A percentile compares a stretch with the other conserved stretches of the same genome.
Evolutionary conservation across 2,329 filamentous ascomycete genomes (phyloP).

Genomic region (Ascochyta fabae): DNA sequence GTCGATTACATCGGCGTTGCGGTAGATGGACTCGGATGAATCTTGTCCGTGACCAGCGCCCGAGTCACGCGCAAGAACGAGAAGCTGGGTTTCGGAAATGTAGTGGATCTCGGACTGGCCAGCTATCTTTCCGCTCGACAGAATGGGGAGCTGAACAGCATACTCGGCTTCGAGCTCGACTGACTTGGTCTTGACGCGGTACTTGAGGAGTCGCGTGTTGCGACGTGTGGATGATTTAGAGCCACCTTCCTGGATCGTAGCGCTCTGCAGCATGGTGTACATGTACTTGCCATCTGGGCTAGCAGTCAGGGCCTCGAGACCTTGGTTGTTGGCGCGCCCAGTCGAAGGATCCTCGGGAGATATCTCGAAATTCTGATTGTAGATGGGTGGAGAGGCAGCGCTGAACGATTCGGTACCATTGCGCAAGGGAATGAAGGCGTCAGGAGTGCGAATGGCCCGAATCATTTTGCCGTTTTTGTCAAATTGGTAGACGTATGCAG

Average conservation of each 20-base stretch:
- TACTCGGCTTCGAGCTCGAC: constrained; percentile 66
- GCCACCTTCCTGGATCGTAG: constrained; percentile 60
- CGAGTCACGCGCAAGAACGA: constrained; percentile 70
- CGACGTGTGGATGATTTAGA: constrained; percentile 60
- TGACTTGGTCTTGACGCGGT: constrained; percentile 60
- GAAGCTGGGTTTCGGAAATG: constrained; percentile 67
- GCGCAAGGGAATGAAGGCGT: constrained; percentile 68
- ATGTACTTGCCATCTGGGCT: constrained; percentile 68
- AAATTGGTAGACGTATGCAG: constrained; percentile 74
- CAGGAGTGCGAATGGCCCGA: constrained; percentile 68
- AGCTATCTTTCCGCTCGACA: constrained; percentile 62
- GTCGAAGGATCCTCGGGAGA: constrained; percentile 64
- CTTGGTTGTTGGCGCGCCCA: constrained; percentile 75
- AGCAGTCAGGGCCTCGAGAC: constrained; percentile 73
- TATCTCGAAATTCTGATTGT: constrained; percentile 57
- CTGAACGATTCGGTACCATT: constrained; percentile 68
- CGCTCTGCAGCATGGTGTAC: constrained; percentile 71
- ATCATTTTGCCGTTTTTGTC: constrained; percentile 64
- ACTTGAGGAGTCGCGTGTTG: constrained; percentile 68
- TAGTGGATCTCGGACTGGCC: constrained; percentile 73
- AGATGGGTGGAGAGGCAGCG: constrained; percentile 68
- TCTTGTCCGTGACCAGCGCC: constrained; percentile 64
- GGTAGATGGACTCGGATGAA: constrained; percentile 64
- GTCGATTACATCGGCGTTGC: constrained; percentile 73
- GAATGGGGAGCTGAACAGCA: constrained; percentile 69